phyloP scores from a whole-genome alignment of 2,329 filamentous ascomycete species.

The Phyllachora maydis region DNA sequence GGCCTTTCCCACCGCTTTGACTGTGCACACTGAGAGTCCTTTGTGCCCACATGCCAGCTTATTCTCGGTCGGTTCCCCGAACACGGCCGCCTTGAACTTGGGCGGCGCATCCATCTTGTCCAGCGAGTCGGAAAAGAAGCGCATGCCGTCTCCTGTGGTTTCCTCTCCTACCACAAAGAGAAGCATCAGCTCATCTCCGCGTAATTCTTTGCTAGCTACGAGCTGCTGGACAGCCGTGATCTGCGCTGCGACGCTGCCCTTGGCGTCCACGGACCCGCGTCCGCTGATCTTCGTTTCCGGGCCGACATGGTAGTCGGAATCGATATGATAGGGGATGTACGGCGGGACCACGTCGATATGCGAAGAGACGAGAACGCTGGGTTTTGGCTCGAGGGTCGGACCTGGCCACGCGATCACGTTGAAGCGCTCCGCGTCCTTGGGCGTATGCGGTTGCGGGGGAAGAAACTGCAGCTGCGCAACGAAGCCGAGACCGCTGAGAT shows the following conservation, averaged over 20 bases:
- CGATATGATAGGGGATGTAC: slow-evolving; percentile 44
- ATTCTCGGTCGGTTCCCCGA: slow-evolving; percentile 82
- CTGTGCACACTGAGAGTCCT: slow-evolving; percentile 48
- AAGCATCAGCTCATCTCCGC: slow-evolving; percentile 30
- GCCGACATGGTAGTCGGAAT: slow-evolving; percentile 11
- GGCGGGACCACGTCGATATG: slow-evolving; percentile 71
- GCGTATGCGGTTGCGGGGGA: slow-evolving; percentile 11
- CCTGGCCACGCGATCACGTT: slow-evolving; percentile 56
- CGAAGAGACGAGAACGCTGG: slow-evolving; percentile 47
- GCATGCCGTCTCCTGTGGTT: slow-evolving; percentile 63
- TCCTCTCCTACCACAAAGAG: slow-evolving; percentile 72
- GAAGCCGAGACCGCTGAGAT: slow-evolving; percentile 32
- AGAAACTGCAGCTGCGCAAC: slow-evolving; percentile 20
- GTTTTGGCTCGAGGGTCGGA: slow-evolving; percentile 19
- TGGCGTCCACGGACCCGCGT: slow-evolving; percentile 24
- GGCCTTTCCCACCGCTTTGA: slow-evolving; percentile 51
- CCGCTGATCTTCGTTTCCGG: slow-evolving; percentile 38
- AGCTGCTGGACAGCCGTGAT: background rate
- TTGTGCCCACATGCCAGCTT: slow-evolving; percentile 86
- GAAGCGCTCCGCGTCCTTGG: slow-evolving; percentile 25
- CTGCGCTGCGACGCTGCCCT: slow-evolving; percentile 1
- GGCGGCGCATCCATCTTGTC: slow-evolving; percentile 12
- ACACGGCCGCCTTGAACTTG: slow-evolving; percentile 49
- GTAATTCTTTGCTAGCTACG: slow-evolving; percentile 2
- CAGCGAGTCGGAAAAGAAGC: slow-evolving; percentile 20